These are phyloP conservation scores for Aphanomyces cochlioides DNA, from an alignment of 352 stramenopile genomes.

Conservation along the genomic window DNA sequence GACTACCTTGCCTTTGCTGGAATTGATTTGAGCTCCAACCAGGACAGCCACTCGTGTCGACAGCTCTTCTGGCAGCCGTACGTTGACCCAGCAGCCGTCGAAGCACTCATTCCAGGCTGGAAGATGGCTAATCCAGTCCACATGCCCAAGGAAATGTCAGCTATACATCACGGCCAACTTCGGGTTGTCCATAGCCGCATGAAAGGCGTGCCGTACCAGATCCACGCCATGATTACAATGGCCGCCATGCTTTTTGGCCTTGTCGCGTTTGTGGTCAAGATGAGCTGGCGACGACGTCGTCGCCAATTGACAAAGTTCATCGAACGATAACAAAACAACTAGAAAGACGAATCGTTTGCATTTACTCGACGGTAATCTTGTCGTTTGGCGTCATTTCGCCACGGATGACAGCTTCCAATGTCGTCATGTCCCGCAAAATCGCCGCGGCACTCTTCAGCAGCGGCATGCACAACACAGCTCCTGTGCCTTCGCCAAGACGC, in stretches of 20 bases:
- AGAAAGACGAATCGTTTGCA: no score
- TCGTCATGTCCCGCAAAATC: slow-evolving; percentile 43
- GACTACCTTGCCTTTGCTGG: slow-evolving; percentile 24
- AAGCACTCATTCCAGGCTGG: slow-evolving; percentile 7
- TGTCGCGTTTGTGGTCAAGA: slow-evolving; percentile 7
- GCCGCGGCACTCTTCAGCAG: slow-evolving; percentile 41
- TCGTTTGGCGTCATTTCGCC: not conserved
- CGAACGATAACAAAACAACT: no score
- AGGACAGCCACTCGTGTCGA: slow-evolving; percentile 1
- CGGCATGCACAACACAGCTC: slow-evolving; percentile 41
- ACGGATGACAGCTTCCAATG: slow-evolving; percentile 30
- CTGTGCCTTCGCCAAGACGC: slow-evolving; percentile 51
- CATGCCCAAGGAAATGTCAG: not conserved
- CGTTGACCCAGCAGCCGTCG: not conserved
- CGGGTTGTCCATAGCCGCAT: not conserved
- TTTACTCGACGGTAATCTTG: no score
- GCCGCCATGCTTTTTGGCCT: slow-evolving; percentile 3
- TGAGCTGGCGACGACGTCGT: not conserved
- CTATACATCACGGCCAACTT: not conserved
- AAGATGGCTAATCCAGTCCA: not conserved
- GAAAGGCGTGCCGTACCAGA: slow-evolving; percentile 6
- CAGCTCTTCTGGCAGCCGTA: slow-evolving; percentile 29
- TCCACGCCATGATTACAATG: slow-evolving; percentile 12
- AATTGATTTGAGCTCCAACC: slow-evolving; percentile 3
- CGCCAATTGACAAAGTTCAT: not conserved